Conservation (phyloP, 768 basidiomycete species). For the Crassisporium funariophilum region DNA sequence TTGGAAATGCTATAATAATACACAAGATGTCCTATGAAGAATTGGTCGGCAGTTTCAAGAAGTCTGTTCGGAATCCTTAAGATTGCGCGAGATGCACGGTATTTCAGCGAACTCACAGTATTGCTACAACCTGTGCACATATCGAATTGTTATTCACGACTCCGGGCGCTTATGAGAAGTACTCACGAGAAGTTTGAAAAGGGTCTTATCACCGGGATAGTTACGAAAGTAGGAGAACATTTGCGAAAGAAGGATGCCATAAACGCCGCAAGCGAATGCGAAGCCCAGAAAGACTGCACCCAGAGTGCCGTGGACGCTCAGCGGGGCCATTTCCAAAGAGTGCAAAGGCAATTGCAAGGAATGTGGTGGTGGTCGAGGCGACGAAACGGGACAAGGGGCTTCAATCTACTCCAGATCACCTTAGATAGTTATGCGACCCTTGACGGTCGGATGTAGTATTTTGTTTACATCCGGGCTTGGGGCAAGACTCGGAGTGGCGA, state of each 20-base stretch:
- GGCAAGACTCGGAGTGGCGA: too few relatives aligned
- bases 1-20: conserved; percentile 59
- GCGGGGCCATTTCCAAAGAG: conserved; percentile 7
- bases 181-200: conserved; percentile 57
- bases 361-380: conserved; percentile 8
- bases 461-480: too few relatives aligned
- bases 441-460: conserved; percentile 2
- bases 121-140: conserved; percentile 37
- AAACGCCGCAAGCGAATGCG: conserved; percentile 50
- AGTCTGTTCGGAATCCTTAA: conserved; percentile 34
- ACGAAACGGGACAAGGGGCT: conserved; percentile 1
- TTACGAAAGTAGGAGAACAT: conserved; percentile 54
- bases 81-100: background rate
- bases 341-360: conserved; percentile 9
- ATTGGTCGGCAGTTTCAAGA: conserved; percentile 55
- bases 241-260: conserved; percentile 58
- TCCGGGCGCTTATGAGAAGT: background rate
- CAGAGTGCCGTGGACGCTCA: conserved; percentile 49
- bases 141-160: too few relatives aligned
- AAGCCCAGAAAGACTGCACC: conserved; percentile 66
- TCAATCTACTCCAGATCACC: too few relatives aligned
- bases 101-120: conserved; percentile 32
- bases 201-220: conserved; percentile 53
- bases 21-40: conserved; percentile 54
- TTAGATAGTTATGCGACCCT: too few relatives aligned